phyloP scores from a whole-genome alignment of 2,329 filamentous ascomycete genomes.

The Botrytis squamosa region DNA sequence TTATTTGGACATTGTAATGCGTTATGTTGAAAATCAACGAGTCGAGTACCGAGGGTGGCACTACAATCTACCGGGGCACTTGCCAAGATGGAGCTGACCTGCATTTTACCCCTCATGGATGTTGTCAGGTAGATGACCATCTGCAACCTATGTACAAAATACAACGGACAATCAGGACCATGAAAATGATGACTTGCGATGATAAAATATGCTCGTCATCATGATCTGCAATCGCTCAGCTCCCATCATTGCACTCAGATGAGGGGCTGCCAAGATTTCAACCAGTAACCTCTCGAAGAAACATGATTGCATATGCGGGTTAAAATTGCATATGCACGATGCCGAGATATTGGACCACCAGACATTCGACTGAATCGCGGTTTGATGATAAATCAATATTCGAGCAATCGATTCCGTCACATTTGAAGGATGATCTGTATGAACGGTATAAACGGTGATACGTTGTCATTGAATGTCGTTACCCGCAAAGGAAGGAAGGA shows the following conservation, averaged over 20 bases:
- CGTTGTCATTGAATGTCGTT: background rate
- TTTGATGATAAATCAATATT: background rate
- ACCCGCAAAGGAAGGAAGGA: background rate
- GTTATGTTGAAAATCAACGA: accelerated
- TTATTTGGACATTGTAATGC: background rate
- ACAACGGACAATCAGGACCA: background rate
- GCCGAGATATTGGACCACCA: background rate
- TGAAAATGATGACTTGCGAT: background rate
- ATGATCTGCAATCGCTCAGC: background rate
- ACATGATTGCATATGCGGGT: background rate
- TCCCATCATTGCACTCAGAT: background rate
- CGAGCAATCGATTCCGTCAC: background rate
- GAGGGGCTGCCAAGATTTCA: background rate
- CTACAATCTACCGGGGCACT: background rate
- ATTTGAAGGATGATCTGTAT: background rate
- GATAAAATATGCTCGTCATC: background rate
- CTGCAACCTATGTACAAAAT: background rate
- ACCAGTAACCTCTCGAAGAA: background rate
- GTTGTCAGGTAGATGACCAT: too few species aligned
- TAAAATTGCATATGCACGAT: background rate
- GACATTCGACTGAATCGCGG: background rate
- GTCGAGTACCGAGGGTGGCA: background rate
- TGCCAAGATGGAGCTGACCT: background rate
- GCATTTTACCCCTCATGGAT: background rate
- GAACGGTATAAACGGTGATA: background rate